Base-by-base conservation (phyloP, 2,329 filamentous ascomycete genomes). In the Fusarium sublunatum region DNA sequence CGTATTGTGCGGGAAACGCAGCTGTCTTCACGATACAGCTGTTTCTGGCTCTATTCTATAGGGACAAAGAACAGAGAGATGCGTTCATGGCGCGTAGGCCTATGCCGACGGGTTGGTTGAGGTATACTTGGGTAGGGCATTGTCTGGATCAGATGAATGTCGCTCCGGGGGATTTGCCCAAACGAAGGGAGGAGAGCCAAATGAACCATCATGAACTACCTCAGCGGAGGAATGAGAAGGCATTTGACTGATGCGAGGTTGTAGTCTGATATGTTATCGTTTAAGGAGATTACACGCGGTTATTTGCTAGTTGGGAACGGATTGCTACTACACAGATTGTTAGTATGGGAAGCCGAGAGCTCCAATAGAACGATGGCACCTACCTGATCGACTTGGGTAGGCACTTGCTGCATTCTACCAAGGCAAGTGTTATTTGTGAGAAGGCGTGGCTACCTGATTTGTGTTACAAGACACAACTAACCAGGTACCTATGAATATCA, bases 51-150 rank as follows among this genome's bases (percentile, higher is more conserved):
- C 36, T 61, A 7, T 65, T 58, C 15, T 63, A 68, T 50, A 55
- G 36, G 42, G 42, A 41, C 24, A n/a, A 42, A 7, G 28, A 28
- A 6, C 58, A 67, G 34, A 45, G 25, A 4, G 29, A 8, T 25
- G 53, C 41, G 8, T 63, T 67, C 42, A 45, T 40, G 12, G 35
- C 28, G 5, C 36, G 46, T 9, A 13, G 15, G 15, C 29, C 53
- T 10, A 39, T 68, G 29, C 28, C 47, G 15, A 22, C 9, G 5
- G 22, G 25, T 10, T 68, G 65, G 65, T 40, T 63, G 25, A 46
- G 43, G 8, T 65, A 52, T 19, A 68, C 64, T 9, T 68, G 65
- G 64, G 65, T 63, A 25, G 64, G 64, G 7, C 39, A 63, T 28
- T 39, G 61, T 8, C 39, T 68, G 26, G 65, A 68, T 43, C 61